Percentiles rank a stretch among this genome's conserved stretches.
Evolutionary conservation across 2,329 filamentous ascomycete genomes (phyloP).

Genomic region (Neopestalotiopsis clavispora): DNA sequence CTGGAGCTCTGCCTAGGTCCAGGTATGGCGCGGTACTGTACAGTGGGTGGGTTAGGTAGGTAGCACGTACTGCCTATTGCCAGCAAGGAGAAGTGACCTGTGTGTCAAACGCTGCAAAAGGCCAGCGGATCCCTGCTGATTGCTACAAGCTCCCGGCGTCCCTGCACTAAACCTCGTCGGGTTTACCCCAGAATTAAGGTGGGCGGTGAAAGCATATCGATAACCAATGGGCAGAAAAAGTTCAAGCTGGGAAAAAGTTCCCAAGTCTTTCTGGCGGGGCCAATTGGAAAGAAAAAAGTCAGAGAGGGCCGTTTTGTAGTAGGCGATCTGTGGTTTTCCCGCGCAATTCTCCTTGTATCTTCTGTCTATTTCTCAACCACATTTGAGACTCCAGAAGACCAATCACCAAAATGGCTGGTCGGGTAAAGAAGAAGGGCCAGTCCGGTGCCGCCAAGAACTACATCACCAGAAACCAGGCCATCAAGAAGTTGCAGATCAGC

Average conservation of each 20-base stretch:
- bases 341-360: neutral
- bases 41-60: neutral
- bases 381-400: neutral
- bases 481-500: conserved; percentile 96
- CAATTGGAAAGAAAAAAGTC: conserved; percentile 5
- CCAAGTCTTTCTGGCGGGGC: conserved; percentile 12
- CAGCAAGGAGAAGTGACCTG: neutral
- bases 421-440: conserved; percentile 91
- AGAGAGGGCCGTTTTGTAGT: neutral
- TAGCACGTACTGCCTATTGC: neutral
- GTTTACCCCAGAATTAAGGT: conserved; percentile 13
- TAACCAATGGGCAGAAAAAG: conserved; percentile 15
- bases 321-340: neutral
- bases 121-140: neutral
- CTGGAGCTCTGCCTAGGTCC: neutral
- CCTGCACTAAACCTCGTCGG: conserved; percentile 6
- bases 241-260: conserved; percentile 30
- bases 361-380: neutral
- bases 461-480: conserved; percentile 94
- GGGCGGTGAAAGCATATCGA: conserved; percentile 13
- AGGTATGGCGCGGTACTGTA: neutral
- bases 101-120: neutral
- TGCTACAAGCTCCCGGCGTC: neutral
- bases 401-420: conserved; percentile 58
- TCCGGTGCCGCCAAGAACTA: conserved; percentile 97